These are phyloP conservation scores for Stygiomarasmius scandens DNA, from an alignment of 1,284 basidiomycete species.

Conservation along the genomic window DNA sequence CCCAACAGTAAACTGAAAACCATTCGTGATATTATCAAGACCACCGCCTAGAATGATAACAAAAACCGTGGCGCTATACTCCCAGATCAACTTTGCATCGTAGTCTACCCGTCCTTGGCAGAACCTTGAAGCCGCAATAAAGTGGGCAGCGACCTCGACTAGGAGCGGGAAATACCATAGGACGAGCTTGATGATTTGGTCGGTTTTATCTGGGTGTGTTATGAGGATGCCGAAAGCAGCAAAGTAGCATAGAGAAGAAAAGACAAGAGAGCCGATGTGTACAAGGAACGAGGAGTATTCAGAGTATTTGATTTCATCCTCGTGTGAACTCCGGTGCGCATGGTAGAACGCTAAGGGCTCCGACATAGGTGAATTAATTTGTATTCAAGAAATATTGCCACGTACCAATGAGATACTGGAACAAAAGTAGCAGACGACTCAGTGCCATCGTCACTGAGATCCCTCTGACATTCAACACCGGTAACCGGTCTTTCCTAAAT, in stretches of 20 bases:
- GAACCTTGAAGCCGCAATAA: not conserved
- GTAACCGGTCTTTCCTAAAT: slow-evolving; percentile 1
- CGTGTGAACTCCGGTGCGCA: not conserved
- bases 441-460: slow-evolving; percentile 18
- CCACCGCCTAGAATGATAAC: not conserved
- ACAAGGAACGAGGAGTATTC: not conserved
- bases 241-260: not conserved
- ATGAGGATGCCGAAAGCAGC: not conserved
- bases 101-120: not conserved
- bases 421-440: slow-evolving; percentile 18
- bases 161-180: not conserved
- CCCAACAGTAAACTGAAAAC: not conserved
- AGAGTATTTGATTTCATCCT: not conserved
- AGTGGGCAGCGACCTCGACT: not conserved
- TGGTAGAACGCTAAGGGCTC: not conserved
- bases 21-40: not conserved
- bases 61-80: not conserved
- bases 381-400: not conserved
- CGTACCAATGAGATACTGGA: slow-evolving; percentile 18
- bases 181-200: not conserved
- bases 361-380: not conserved
- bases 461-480: slow-evolving; percentile 18
- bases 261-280: not conserved
- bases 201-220: not conserved
- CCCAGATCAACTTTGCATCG: not conserved